These are phyloP conservation scores for Simplicillium sp. DNA, from an alignment of 2,329 filamentous ascomycete species.

Conservation along the genomic window DNA sequence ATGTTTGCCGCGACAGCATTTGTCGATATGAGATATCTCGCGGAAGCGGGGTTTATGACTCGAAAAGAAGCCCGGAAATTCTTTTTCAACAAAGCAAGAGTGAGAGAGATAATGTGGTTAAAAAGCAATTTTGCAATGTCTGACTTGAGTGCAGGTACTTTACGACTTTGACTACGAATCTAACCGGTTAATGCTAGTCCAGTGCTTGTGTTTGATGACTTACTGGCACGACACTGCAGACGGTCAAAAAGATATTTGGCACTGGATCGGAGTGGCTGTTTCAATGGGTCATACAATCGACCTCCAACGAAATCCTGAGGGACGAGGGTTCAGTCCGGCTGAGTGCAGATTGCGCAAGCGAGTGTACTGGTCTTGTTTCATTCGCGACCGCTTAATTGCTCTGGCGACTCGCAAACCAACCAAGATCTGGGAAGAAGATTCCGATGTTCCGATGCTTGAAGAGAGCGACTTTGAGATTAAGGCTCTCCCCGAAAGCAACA, in stretches of 20 bases:
- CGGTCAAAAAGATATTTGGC: slow-evolving; percentile 63
- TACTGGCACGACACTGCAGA: slow-evolving; percentile 64
- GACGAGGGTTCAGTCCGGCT: slow-evolving; percentile 44
- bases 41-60: slow-evolving; percentile 47
- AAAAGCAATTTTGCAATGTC: neutral
- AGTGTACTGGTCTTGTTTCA: slow-evolving; percentile 64
- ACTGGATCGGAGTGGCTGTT: slow-evolving; percentile 62
- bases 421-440: slow-evolving; percentile 57
- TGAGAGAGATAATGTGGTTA: slow-evolving; percentile 19
- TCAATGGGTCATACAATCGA: slow-evolving; percentile 61
- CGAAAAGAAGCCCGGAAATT: slow-evolving; percentile 53
- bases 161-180: slow-evolving; percentile 63
- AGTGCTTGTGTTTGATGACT: slow-evolving; percentile 56
- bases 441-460: slow-evolving; percentile 57
- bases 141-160: slow-evolving; percentile 32
- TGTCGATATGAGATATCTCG: slow-evolving; percentile 51
- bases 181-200: slow-evolving; percentile 57
- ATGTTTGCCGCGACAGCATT: slow-evolving; percentile 61
- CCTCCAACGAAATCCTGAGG: slow-evolving; percentile 56
- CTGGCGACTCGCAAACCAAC: slow-evolving; percentile 59
- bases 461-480: slow-evolving; percentile 55
- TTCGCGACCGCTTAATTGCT: slow-evolving; percentile 57
- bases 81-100: slow-evolving; percentile 56
- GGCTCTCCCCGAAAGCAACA: slow-evolving; percentile 19
- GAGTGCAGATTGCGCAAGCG: slow-evolving; percentile 56